These are phyloP conservation scores for Beta macrorhiza DNA, from an alignment of 179 eudicot species.

Conservation along the genomic window DNA sequence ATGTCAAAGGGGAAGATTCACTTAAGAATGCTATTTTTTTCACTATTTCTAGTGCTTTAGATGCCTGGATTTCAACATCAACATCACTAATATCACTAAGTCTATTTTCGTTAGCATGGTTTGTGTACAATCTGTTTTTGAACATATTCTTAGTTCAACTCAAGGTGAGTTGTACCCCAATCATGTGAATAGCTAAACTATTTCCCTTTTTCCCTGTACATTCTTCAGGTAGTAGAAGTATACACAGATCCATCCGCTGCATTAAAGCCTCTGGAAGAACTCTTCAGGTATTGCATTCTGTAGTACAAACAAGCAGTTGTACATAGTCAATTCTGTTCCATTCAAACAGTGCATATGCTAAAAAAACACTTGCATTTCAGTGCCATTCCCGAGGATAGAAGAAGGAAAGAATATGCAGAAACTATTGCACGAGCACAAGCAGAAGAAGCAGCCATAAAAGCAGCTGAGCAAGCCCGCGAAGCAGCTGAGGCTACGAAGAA, in stretches of 20 bases:
- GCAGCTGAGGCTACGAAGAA: constrained; percentile 55
- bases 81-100: too few species aligned
- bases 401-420: constrained; percentile 81
- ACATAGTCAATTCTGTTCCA: background rate
- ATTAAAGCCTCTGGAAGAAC: constrained; percentile 54
- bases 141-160: background rate
- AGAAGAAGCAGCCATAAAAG: constrained; percentile 67
- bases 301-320: background rate
- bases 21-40: too few species aligned
- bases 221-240: constrained; percentile 71
- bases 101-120: too few species aligned
- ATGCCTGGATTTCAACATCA: too few species aligned
- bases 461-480: constrained; percentile 59
- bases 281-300: constrained; percentile 62
- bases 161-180: background rate
- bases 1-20: too few species aligned
- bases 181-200: background rate
- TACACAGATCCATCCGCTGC: constrained; percentile 74
- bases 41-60: too few species aligned
- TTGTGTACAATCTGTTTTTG: background rate
- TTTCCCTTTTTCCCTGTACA: background rate
- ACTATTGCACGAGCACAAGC: constrained; percentile 69
- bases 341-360: background rate
- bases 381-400: constrained; percentile 84
- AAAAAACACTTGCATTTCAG: constrained; percentile 32